Percentiles rank a stretch among this genome's conserved stretches.
Evolutionary conservation across 1,139 yeast species (phyloP).

Genomic region (Yamadazyma dendronema): DNA sequence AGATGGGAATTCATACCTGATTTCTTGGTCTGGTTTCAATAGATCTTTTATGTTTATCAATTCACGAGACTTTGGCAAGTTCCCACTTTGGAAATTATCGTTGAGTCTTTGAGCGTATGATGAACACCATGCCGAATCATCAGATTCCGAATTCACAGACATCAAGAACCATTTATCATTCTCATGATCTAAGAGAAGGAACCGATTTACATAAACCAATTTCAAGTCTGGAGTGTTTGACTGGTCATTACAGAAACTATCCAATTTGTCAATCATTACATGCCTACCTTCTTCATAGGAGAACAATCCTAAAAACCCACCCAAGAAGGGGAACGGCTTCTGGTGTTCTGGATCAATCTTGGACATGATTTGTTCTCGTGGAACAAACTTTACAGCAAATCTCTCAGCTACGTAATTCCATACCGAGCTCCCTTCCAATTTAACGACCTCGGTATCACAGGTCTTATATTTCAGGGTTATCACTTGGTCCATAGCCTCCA

Average conservation of each 20-base stretch:
- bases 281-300: constrained; percentile 83
- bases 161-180: constrained; percentile 53
- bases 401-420: constrained; percentile 27
- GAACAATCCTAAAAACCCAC: constrained; percentile 83
- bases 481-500: constrained; percentile 31
- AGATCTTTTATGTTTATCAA: constrained; percentile 29
- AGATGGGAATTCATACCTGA: constrained; percentile 51
- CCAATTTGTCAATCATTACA: constrained; percentile 32
- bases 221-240: constrained; percentile 69
- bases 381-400: constrained; percentile 22
- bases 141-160: constrained; percentile 41
- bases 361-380: constrained; percentile 20
- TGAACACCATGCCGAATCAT: constrained; percentile 34
- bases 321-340: constrained; percentile 67
- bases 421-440: constrained; percentile 9
- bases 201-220: constrained; percentile 68
- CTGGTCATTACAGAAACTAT: constrained; percentile 24
- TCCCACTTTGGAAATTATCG: neutral
- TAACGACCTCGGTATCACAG: constrained; percentile 9
- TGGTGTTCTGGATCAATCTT: constrained; percentile 12
- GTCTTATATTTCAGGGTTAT: constrained; percentile 17
- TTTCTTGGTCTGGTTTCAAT: constrained; percentile 21
- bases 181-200: constrained; percentile 53
- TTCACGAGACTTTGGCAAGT: neutral
- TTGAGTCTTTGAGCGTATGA: constrained; percentile 16